Base-by-base conservation (phyloP, 495 filamentous ascomycete species). In the Bombardia bombarda region DNA sequence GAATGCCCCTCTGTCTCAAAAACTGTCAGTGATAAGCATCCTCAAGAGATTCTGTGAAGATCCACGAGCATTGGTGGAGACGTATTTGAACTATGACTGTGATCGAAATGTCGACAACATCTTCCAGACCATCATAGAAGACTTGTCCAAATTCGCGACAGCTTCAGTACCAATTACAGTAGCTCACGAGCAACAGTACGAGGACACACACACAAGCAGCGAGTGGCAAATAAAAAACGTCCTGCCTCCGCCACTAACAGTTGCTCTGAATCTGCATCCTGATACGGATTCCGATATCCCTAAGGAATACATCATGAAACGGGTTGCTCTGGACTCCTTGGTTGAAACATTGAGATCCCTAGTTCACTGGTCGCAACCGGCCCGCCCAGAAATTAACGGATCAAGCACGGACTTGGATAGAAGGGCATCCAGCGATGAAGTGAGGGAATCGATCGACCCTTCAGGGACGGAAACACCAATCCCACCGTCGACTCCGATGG, bases 41-140 rank as follows among this genome's bases (percentile, higher is more conserved):
- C 68, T 99, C 30, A 86, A 87, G 47, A 71, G 90, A 44, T 67
- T 97, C 23, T 86, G 83, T 37, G 82, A 77, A 12, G 90, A 99
- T 57, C 86, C 90, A 4, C 72, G 86, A 28, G 90, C 87, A 0
- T 60, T 99, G 46, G 93, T 99, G 4, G 93, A 99, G 65, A 82
- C 92, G 13, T 99, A 97, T 61, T 77, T 99, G 42, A 99, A 99
- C 60, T 99, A 99, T 52, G 93, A 99, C 56, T 99, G 93, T 62
- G 93, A 97, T 54, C 73, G 88, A 24, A 85, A 86, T 18, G 72
- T 96, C 50, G 93, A 99, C 62, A 97, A 99, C 53, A 95, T 97
- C 55, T 96, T 94, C 62, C 90, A 99, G 60, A 84, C 80, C 40
- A 74, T 94, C 30, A 89, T 97, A 21, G 93, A 99, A 61, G 90